Evolutionary conservation across 805 yeast species (phyloP), one percentile per base, ranked within the genome.

Genomic region (Ogataea trehalophila): DNA sequence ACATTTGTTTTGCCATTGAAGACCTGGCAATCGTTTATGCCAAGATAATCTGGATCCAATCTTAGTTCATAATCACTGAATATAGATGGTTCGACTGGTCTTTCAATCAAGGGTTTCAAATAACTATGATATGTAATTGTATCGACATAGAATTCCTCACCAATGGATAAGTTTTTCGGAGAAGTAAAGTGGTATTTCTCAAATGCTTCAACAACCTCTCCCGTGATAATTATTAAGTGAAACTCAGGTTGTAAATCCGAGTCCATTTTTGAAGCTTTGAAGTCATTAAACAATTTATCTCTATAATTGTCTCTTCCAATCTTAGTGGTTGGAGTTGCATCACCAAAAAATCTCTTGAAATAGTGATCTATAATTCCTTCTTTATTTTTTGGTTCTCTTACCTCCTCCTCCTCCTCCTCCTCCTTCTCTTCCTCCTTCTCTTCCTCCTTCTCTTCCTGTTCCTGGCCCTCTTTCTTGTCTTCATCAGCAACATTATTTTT

Each of bases 31-130:
- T 26, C 42, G 17, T 46, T 57, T 55, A 44, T 38, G 23, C 35
- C 45, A 33, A 58, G 44, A 45, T 64, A 62, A 33, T 61, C 62
- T 7, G 43, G 6, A 17, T 34, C 43, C 22, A 50, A 39, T 9
- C 15, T 43, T 33, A 55, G 33, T 1, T 43, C 50, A 23, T 44
- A 33, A 1, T 41, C 16, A 6, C 49, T 48, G 6, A 53, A 16
- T 11, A 37, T 22, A 1, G 15, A 23, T 29, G 44, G 31, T 2
- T 9, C 15, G 6, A 42, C 44, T 4, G 16, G 31, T 11, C 11
- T 20, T 3, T 37, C 20, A 3, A 50, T 8, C 11, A 33, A 16
- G 6, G 55, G 57, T 14, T 43, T 48, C 14, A 57, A 8, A 9
- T 41, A 26, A n/a, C 14, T 20, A 15, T 48, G 38, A 33, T 53